These are phyloP conservation scores for Achaetomium macrosporum DNA, from an alignment of 2,329 filamentous ascomycete species.

Conservation along the genomic window DNA sequence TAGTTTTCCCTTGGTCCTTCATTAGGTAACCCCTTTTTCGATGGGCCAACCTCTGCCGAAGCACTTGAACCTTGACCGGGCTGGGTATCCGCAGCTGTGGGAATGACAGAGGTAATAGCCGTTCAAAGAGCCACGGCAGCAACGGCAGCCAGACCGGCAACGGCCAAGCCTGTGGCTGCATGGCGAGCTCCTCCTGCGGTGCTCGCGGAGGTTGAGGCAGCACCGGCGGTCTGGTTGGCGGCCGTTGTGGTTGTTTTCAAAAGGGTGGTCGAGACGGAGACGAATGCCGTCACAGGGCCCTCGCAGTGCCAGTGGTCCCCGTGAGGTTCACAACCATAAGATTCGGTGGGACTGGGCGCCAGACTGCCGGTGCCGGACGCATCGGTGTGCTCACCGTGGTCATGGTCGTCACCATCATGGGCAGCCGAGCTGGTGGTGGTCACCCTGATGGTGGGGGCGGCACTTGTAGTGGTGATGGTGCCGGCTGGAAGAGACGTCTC, in stretches of 20 bases:
- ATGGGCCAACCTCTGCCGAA: no score
- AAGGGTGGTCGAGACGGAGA: neutral
- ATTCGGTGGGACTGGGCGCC: slow-evolving; percentile 22
- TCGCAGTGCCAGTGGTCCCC: slow-evolving; percentile 25
- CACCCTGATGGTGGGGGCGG: slow-evolving; percentile 2
- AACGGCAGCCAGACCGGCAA: slow-evolving; percentile 13
- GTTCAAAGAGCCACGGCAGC: slow-evolving; percentile 14
- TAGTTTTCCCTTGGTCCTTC: no score
- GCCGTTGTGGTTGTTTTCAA: neutral
- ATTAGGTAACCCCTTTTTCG: no score
- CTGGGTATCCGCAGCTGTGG: no score
- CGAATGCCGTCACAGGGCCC: slow-evolving; percentile 8
- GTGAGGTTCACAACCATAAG: slow-evolving; percentile 21
- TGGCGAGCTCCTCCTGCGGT: slow-evolving; percentile 5
- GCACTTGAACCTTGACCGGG: no score
- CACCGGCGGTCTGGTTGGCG: neutral
- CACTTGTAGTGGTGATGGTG: neutral
- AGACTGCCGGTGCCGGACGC: slow-evolving; percentile 12
- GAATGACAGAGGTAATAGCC: no score
- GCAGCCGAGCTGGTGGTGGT: slow-evolving; percentile 3
- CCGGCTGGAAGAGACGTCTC: slow-evolving; percentile 5
- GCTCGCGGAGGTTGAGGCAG: neutral
- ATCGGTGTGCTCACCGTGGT: slow-evolving; percentile 8
- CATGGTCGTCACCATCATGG: slow-evolving; percentile 12
- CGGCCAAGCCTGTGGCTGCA: slow-evolving; percentile 11